Base-by-base conservation (phyloP, 2,329 filamentous ascomycete genomes). In the Penicillium sp. region DNA sequence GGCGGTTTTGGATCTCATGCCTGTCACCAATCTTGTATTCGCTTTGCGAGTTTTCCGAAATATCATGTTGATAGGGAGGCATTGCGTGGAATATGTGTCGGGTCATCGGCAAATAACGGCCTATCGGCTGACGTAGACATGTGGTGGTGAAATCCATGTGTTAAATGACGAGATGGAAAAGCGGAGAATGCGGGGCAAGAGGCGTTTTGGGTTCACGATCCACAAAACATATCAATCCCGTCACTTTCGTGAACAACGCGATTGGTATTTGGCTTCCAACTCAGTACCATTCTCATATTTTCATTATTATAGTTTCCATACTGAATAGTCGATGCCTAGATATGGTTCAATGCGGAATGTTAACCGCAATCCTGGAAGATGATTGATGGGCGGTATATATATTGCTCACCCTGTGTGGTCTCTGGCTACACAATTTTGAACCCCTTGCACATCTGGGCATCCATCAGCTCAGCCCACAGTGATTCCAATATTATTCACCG, bases 401-500 rank as follows among this genome's bases (percentile, higher is more conserved):
- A 3, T 14, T 14, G 27, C 27, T 29, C 12, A 4, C 12, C 4
- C 4, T 4, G 5, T 5, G 2, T 2, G 23, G 23, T 25, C 23
- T 25, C 23, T n/a, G n/a, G n/a, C n/a, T n/a, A n/a, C n/a, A n/a
- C n/a, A n/a, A n/a, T n/a, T n/a, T n/a, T n/a, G n/a, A n/a, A n/a
- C n/a, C n/a, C n/a, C n/a, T n/a, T n/a, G n/a, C n/a, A n/a, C n/a
- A n/a, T n/a, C n/a, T n/a, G n/a, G n/a, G n/a, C n/a, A n/a, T n/a
- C n/a, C n/a, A n/a, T n/a, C n/a, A n/a, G n/a, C n/a, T n/a, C n/a
- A n/a, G n/a, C n/a, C n/a, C n/a, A n/a, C n/a, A n/a, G n/a, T n/a
- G n/a, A n/a, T 58, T 3, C 64, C 70, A 18, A 72, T 61, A 29
- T 70, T 73, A 27, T 74, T 75, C 12, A 75, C 72, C 2, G 73